Base-by-base conservation (phyloP, 345 rosid genomes). In the Arabis hirsuta region DNA sequence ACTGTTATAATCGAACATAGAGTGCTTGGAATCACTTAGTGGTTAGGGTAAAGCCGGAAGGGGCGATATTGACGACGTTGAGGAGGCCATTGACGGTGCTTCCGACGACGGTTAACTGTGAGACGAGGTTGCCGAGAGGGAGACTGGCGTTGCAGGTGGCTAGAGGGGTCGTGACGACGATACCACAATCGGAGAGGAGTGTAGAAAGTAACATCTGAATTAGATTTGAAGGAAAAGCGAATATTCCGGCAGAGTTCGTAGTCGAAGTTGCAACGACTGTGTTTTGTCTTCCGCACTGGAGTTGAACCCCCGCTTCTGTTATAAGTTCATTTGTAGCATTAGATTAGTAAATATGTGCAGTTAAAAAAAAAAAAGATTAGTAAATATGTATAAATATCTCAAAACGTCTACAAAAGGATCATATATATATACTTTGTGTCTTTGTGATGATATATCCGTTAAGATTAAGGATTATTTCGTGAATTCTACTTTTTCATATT, bases 121-220 rank as follows among this genome's bases (percentile, higher is more conserved):
- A 87, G 27, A 76, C 26, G 48, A 87, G 77, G 51, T 36, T 14
- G 1, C 86, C 88, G 0, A 29, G 16, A 3, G 91, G 87, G n/a
- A 86, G 75, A 9, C 52, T 16, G 27, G 89, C 62, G 70, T 86
- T 80, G 84, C 93, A 85, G 52, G 12, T 81, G 47, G 90, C 50
- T 59, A 89, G 84, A 6, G 91, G 90, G 3, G 96, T 84, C 11
- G 73, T 62, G 13, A 87, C 90, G 38, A 4, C 82, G 36, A 89
- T 12, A 45, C 19, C 63, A 80, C 91, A 87, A 55, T 59, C 63
- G 51, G 69, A 58, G 57, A 86, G 72, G 6, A 86, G 41, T 4
- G 84, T 44, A 10, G 86, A 77, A n/a, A 86, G 76, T 36, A 81
- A 1, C 31, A 52, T 36, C 9, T 83, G 82, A 8, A 84, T 26